Base-by-base conservation (phyloP, 805 yeast genomes). In the Candida saitoana region DNA sequence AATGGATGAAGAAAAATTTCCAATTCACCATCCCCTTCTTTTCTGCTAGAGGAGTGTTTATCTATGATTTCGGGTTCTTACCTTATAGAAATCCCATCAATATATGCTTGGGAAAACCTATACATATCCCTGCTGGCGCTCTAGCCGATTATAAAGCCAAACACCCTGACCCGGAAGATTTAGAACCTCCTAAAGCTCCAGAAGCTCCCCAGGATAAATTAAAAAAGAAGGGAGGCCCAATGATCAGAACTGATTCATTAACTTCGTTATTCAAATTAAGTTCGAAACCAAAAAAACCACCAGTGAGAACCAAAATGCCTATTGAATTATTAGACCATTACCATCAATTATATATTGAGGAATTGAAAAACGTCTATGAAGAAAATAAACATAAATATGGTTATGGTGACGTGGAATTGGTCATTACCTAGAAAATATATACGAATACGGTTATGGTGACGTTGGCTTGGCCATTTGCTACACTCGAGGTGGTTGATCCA, bases 21-120 rank as follows among this genome's bases (percentile, higher is more conserved):
- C 93, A 91, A 1, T 91, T 91, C 62, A 90, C 99, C 0, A 55
- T 93, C 4, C 99, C 99, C 1, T 77, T 93, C 38, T 85, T 93
- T 65, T 83, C 87, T 57, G 96, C 96, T 1, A 71, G 98, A 35
- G 97, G 98, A 0, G 71, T 93, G 1, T 90, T 91, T 64, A 87
- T 91, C 54, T 87, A 90, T 54, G 96, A 89, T 57, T 87, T 85
- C 65, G 99, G 99, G 0, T 64, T 93, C 22, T 62, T 93, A 43
- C 98, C 99, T 1, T 90, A 79, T 59, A 73, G 97, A 49, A 76
- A 82, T 40, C 87, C 87, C 2, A 82, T 93, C 42, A 74, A 86
- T 47, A 72, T 93, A 11, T 95, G 87, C 44, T 67, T 80, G 25
- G 95, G 95, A 0, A 65, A 62, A 17, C 90, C 95, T 4, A 79